These are phyloP conservation scores for Saitozyma podzolica DNA, from an alignment of 768 basidiomycete genomes.

Conservation along the genomic window DNA sequence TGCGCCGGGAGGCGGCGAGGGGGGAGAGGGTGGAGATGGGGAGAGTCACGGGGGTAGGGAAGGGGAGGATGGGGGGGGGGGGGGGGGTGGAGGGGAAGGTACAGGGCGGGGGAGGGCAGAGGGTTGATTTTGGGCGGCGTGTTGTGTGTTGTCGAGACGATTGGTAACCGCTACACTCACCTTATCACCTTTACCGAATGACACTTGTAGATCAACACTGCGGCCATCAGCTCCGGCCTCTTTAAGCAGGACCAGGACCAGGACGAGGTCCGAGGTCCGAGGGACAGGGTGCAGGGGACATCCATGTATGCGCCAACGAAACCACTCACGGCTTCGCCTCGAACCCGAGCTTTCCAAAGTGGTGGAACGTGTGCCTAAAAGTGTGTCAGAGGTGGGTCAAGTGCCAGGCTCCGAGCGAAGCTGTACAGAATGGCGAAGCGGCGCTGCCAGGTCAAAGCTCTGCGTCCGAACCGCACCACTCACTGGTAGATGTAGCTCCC, in stretches of 20 bases:
- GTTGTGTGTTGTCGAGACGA: no score
- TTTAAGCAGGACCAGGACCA: background rate
- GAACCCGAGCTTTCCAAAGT: slow-evolving; percentile 52
- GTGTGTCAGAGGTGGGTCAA: background rate
- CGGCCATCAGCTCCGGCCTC: background rate
- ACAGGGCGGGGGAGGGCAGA: no score
- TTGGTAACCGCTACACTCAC: slow-evolving; percentile 17
- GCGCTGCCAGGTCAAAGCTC: background rate
- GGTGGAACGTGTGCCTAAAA: slow-evolving; percentile 53
- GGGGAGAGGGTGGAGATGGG: no score
- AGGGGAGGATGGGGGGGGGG: no score
- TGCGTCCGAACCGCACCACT: background rate
- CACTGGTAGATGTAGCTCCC: slow-evolving; percentile 41
- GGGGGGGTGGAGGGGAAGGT: no score
- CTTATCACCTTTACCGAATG: slow-evolving; percentile 56
- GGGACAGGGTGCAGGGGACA: no score
- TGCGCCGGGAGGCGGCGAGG: background rate
- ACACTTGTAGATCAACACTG: slow-evolving; percentile 56
- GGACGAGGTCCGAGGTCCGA: no score
- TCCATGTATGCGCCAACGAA: background rate
- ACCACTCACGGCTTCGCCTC: slow-evolving; percentile 51
- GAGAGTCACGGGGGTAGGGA: no score
- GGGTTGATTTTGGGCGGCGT: no score
- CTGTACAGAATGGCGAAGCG: no score
- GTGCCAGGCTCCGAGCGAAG: no score